Evolutionary conservation across 2,329 filamentous ascomycete species (phyloP), one percentile per base, ranked within the genome.

Genomic region (Aspergillus aculeatinus): DNA sequence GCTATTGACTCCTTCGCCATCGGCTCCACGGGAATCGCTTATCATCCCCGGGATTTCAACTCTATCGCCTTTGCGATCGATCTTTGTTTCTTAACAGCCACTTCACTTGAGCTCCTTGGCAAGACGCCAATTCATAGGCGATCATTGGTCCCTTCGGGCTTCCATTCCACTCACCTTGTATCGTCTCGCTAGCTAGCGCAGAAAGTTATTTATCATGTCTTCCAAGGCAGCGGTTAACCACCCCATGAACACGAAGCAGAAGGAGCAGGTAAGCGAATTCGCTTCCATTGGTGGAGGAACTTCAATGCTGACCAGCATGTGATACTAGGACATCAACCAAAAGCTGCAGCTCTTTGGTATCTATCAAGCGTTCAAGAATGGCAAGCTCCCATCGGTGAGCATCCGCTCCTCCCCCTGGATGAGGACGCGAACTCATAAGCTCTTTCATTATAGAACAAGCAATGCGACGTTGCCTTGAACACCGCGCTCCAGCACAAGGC

Each of bases 261-360:
- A 56, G 33, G 49, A 56, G 58, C 57, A 84, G 67, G 88, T 79
- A 66, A 56, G 71, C 56, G 29, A 31, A 10, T 21, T 4, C 9
- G 11, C 11, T 23, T 1, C 5, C 10, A 21, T 42, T 31, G 31
- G 12, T 48, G 14, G 27, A n/a, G 16, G 14, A 21, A 12, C 5
- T 10, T n/a, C 5, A 29, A n/a, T 29, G 12, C 48, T 59, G 31
- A 57, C 42, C 47, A 23, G 21, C 14, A 19, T 50, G 11, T 39
- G 16, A 19, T 1, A 50, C 16, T 57, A 80, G 72, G 86, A 96
- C 75, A 89, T 98, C 79, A 95, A 95, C 79, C 87, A 88, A 75
- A 99, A 99, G 82, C 87, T 99, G 55, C 93, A 97, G 79, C 79
- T 98, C 42, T 99, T 96, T 72, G 95, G 94, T 72, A 97, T 98